These are phyloP conservation scores for Camellia lanceoleosa DNA, from an alignment of 148 eudicot species.

Conservation along the genomic window DNA sequence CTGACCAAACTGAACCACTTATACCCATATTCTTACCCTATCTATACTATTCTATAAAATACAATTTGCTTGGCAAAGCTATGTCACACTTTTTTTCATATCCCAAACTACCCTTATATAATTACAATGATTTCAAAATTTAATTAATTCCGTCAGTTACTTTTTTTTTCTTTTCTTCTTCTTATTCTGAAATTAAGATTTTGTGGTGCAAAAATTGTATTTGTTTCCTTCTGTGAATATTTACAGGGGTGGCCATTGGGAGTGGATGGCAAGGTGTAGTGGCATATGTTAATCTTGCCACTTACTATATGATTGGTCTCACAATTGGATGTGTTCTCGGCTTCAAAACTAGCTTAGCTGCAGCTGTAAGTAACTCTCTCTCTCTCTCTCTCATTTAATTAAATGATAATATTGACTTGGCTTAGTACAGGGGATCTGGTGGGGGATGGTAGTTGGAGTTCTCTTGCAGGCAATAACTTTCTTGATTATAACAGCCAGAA, in stretches of 20 bases:
- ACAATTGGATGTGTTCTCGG: conserved; percentile 47
- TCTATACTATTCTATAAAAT: too few species aligned
- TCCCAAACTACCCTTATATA: too few species aligned
- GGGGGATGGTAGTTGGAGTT: conserved; percentile 46
- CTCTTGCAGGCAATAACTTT: conserved; percentile 41
- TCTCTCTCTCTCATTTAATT: neutral
- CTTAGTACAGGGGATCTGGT: conserved; percentile 33
- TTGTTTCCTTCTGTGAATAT: conserved; percentile 41
- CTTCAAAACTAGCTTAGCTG: too few species aligned
- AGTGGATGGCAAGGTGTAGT: too few species aligned
- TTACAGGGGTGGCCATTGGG: too few species aligned
- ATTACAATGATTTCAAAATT: too few species aligned
- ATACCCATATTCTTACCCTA: too few species aligned
- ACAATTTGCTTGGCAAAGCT: too few species aligned
- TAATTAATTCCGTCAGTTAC: conserved; percentile 37
- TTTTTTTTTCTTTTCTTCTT: conserved; percentile 33
- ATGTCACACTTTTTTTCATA: too few species aligned
- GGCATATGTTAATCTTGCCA: conserved; percentile 35
- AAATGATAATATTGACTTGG: neutral
- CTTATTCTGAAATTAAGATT: neutral
- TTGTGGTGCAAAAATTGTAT: conserved; percentile 1
- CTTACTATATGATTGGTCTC: conserved; percentile 54
- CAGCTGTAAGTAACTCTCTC: too few species aligned
- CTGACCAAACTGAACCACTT: too few species aligned
- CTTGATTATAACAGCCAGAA: conserved; percentile 47